These are phyloP conservation scores for Lactarius hengduanensis DNA, from an alignment of 768 basidiomycete genomes.

Conservation along the genomic window DNA sequence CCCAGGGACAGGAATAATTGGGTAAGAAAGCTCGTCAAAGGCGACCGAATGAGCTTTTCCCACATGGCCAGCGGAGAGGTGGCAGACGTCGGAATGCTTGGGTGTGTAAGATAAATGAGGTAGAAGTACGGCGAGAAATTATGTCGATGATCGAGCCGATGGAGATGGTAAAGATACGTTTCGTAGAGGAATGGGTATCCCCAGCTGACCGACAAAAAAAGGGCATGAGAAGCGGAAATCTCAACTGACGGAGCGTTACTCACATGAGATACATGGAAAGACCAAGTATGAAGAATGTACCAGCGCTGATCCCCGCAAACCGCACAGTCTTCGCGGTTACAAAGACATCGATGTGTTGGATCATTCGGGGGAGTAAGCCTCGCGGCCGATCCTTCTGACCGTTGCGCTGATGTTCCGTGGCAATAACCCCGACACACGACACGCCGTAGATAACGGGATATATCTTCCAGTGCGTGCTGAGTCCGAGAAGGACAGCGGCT, in stretches of 20 bases:
- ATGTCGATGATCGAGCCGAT: conserved; percentile 92
- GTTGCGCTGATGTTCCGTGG: conserved; percentile 22
- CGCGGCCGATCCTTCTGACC: background rate
- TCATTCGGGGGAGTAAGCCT: conserved; percentile 9
- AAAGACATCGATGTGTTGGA: conserved; percentile 35
- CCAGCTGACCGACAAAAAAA: conserved; percentile 60
- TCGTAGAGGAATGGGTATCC: conserved; percentile 89
- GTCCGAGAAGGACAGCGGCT: conserved; percentile 72
- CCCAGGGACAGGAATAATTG: conserved; percentile 74
- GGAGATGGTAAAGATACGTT: conserved; percentile 90
- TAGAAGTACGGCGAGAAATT: conserved; percentile 99
- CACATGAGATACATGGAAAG: conserved; percentile 71
- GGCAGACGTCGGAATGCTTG: conserved; percentile 35
- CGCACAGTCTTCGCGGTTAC: conserved; percentile 53
- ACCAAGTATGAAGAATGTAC: conserved; percentile 64
- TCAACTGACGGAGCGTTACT: conserved; percentile 33
- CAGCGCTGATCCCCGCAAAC: conserved; percentile 69
- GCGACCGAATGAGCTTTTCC: conserved; percentile 57
- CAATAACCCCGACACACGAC: conserved; percentile 63
- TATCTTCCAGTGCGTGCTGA: conserved; percentile 95
- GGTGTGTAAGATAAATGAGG: conserved; percentile 85
- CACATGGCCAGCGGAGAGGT: conserved; percentile 35
- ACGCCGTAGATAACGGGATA: conserved; percentile 92
- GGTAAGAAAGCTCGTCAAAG: conserved; percentile 79
- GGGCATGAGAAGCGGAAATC: conserved; percentile 9